Conservation (phyloP, 345 rosid genomes). For the Rhodomyrtus tomentosa region DNA sequence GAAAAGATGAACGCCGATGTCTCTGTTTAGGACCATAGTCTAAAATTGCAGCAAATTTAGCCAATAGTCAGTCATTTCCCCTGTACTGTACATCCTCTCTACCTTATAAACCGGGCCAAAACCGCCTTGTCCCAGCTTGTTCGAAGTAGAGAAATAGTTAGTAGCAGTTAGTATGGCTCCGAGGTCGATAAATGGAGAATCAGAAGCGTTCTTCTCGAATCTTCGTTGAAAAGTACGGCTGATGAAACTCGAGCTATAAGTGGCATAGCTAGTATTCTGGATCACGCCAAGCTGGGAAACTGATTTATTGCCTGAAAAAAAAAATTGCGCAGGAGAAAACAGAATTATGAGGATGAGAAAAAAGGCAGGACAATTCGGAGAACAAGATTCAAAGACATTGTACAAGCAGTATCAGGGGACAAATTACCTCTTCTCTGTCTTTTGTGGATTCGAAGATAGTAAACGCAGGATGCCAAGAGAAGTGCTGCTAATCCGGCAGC, state of each 20-base stretch:
- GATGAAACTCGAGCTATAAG: not conserved
- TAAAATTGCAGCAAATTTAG: not conserved
- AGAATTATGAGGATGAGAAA: not conserved
- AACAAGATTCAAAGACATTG: not conserved
- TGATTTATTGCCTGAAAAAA: not conserved
- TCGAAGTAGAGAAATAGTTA: constrained; percentile 14
- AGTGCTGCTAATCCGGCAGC: constrained; percentile 1
- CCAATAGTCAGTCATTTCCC: not conserved
- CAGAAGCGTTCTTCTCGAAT: not conserved
- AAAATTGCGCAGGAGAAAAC: not conserved
- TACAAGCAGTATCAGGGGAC: not conserved
- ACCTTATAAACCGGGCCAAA: constrained; percentile 21
- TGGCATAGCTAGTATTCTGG: not conserved
- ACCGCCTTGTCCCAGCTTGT: constrained; percentile 15
- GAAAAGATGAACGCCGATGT: not conserved
- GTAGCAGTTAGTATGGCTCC: constrained; percentile 22
- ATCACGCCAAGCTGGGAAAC: not conserved
- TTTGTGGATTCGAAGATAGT: not conserved
- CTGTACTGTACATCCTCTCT: not conserved
- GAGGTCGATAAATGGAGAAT: constrained; percentile 6
- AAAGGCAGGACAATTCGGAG: not conserved
- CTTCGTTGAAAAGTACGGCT: not conserved
- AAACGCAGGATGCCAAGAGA: not conserved
- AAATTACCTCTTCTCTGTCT: not conserved
- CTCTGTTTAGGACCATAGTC: not conserved